phyloP scores from a whole-genome alignment of 805 yeast genomes.

The Candida ulmi region DNA sequence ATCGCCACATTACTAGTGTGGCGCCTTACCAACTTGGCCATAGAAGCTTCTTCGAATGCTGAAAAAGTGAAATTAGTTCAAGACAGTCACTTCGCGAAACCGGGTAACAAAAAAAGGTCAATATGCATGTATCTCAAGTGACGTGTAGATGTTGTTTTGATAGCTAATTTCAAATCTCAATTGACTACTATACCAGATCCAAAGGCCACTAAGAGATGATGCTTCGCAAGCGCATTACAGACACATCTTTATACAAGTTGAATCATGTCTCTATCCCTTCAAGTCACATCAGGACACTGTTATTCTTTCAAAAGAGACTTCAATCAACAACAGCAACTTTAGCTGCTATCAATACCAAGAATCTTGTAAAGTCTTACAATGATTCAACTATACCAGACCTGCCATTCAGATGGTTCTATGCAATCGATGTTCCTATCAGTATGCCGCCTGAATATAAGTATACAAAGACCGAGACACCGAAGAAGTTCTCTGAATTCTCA shows the following conservation, averaged over 20 bases:
- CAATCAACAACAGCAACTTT: background rate
- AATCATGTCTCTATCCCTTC: background rate
- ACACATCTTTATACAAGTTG: background rate
- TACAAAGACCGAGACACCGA: conserved; percentile 42
- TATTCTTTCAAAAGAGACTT: background rate
- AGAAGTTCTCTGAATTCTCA: conserved; percentile 64
- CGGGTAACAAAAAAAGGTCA: too few relatives aligned
- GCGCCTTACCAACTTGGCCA: conserved; percentile 75
- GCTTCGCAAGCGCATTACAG: background rate
- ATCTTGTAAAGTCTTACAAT: background rate
- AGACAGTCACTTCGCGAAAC: too few relatives aligned
- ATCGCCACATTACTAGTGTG: conserved; percentile 80
- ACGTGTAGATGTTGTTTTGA: too few relatives aligned
- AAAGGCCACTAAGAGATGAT: too few relatives aligned
- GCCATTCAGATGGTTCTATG: conserved; percentile 64
- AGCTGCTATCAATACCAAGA: background rate
- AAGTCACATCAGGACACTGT: background rate
- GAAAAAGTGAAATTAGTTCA: background rate
- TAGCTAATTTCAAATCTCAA: too few relatives aligned
- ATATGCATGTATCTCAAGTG: too few relatives aligned
- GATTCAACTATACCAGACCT: conserved; percentile 1
- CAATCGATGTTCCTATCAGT: conserved; percentile 67
- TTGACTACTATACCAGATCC: too few relatives aligned
- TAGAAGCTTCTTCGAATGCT: conserved; percentile 30
- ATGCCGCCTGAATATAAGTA: conserved; percentile 62